Base-by-base conservation (phyloP, 257 asterid genomes). In the Capsicum chinense region DNA sequence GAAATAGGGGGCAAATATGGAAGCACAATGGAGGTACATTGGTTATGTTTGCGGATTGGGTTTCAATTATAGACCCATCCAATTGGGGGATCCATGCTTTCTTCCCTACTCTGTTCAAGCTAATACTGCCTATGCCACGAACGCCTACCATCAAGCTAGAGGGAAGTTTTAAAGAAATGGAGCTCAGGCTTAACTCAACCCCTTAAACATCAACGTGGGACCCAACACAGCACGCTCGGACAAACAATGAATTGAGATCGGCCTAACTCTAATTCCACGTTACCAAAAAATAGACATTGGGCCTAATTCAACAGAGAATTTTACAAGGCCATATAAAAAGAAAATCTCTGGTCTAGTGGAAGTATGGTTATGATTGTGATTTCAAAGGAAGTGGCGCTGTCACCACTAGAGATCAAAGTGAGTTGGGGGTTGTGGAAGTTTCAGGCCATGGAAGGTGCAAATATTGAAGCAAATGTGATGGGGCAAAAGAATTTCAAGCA, bases 121-220 rank as follows among this genome's bases (percentile, higher is more conserved):
- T 52, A 92, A 89, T 79, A 91, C 92, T 5, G 89, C 88, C 2
- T 89, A 85, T 68, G 92, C 92, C 79, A 89, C 87, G 92, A 89
- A 92, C 86, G 86, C 83, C 79, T 90, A 26, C 33, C 33, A 26
- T 26, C 33, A 26, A 26, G 33, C 87, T 73, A 73, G 80, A 47
- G 48, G 44, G 13, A 73, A 74, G 4, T 13, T 5, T 35, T 67
- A 67, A 67, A 37, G 50, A 67, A 67, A 67, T 67, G 74, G 21
- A 67, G 15, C 1, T 1, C 14, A 1, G 2, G 10, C 48, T 66
- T 66, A 2, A 66, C 74, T 35, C 74, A 37, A 26, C 33, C 33
- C 33, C 2, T 26, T 26, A 26, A 26, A 26, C 33, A 26, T 26
- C 33, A 37, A 37, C 37, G 76, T 19, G 11, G 14, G 52, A 68